Base-by-base conservation (phyloP, 2,329 filamentous ascomycete genomes). In the Aspergillus thermomutatus region DNA sequence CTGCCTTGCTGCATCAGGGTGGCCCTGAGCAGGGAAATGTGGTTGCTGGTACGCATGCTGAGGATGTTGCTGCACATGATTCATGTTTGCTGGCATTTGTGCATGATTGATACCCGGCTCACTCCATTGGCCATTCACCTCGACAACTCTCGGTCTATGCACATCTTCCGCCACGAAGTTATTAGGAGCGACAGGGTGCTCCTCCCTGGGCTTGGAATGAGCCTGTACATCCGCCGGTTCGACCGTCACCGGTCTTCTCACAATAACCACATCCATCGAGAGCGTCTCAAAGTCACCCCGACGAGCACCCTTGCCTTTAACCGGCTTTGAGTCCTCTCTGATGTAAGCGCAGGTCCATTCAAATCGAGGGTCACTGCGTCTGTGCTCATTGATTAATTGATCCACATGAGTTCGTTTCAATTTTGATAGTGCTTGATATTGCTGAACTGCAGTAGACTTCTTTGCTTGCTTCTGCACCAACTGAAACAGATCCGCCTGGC, bases 271-370 rank as follows among this genome's bases (percentile, higher is more conserved):
- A 27, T 72, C 63, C 65, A 75, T 70, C 4, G 66, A 69, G 27
- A 65, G 55, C 11, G 67, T 72, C 26, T 73, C 68, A 17, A 69
- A 69, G 49, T 69, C 66, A n/a, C 64, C 58, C 1, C 59, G 64
- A 31, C 62, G 61, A 53, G 62, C 56, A 43, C 66, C 64, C 54
- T 68, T 68, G 25, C 69, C 62, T 54, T 68, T 68, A 46, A 64
- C 61, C 0, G 64, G 53, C 47, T 66, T 63, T 26, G 68, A 60
- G 6, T 69, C 64, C 51, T 69, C 69, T 49, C 72, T 69, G 25
- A 72, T 65, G 58, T 74, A 75, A n/a, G 69, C 72, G 49, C 66
- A 73, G n/a, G 60, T 69, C 72, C 74, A 77, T 57, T 72, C 66
- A 17, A 71, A 72, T 4, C 63, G 61, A 17, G 64, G 62, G 31